Percentiles rank a stretch among this genome's conserved stretches.
These are phyloP conservation scores for Tylopilus rubrobrunneus DNA, from an alignment of 768 basidiomycete genomes.

Conservation along the genomic window DNA sequence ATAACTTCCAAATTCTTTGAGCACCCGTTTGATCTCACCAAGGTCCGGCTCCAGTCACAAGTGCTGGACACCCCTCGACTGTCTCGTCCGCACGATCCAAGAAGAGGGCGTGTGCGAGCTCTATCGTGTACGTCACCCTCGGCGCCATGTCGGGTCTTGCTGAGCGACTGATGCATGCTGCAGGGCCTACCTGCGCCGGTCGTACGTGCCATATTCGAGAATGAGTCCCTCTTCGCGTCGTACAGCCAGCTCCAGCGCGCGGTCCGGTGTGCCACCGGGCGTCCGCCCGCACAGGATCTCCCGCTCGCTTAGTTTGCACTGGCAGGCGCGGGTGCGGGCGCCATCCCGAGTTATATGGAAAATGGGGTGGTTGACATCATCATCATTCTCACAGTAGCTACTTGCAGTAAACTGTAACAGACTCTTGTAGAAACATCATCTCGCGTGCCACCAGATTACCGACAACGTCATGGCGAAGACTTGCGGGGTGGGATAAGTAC, in stretches of 20 bases:
- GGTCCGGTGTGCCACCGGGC: constrained; percentile 43
- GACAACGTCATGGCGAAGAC: too few relatives aligned
- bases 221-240: constrained; percentile 81
- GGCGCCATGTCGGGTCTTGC: too few relatives aligned
- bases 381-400: too few relatives aligned
- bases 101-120: constrained; percentile 82
- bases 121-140: constrained; percentile 64
- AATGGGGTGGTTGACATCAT: too few relatives aligned
- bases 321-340: constrained; percentile 86
- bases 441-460: too few relatives aligned
- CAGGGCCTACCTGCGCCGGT: constrained; percentile 91
- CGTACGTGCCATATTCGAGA: constrained; percentile 89
- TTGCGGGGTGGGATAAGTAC: too few relatives aligned
- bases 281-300: constrained; percentile 38
- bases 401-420: too few relatives aligned
- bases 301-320: constrained; percentile 67
- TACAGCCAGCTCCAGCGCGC: constrained; percentile 73
- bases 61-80: constrained; percentile 83
- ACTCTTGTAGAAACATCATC: too few relatives aligned
- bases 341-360: constrained; percentile 80
- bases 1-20: constrained; percentile 85
- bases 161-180: background rate
- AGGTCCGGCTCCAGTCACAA: constrained; percentile 91
- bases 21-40: constrained; percentile 94
- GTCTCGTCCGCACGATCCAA: constrained; percentile 74